Evolutionary conservation across 768 basidiomycete genomes (phyloP), one percentile per base, ranked within the genome.

Genomic region (Leccinellum albellum): DNA sequence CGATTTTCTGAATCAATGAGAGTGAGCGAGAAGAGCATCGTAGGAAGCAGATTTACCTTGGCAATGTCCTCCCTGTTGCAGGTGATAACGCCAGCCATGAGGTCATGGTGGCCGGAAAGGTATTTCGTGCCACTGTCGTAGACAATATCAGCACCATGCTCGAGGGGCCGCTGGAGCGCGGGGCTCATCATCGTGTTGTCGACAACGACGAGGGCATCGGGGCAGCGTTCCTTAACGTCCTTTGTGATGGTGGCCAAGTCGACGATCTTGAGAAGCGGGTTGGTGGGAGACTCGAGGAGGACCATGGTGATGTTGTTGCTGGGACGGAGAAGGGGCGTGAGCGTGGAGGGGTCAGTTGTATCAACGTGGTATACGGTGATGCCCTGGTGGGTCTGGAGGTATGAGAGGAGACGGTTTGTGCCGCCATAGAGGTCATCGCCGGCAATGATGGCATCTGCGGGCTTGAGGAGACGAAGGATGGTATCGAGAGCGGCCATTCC

Each of bases 141-240:
- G 9, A 98, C 95, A 54, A 99, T 85, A 70, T 99, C 97, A 49
- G 92, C 92, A 15, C 96, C 97, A 55, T 97, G 88, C 66, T 98
- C 94, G 35, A 98, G 82, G 12, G 97, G 97, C 56, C 95, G 78
- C 69, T 96, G 94, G 8, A 98, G 79, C 74, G 98, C 98, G 15
- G 97, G 96, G 68, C 94, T 97, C 96, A 98, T 98, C 97, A 98
- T 98, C 58, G 97, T 98, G 70, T 99, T 98, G 72, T 98, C 97
- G 21, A 94, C 93, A 35, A 95, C 89, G 53, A 95, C 76, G 63
- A 94, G 64, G 2, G 93, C 94, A 66, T 89, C 82, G 8, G 88
- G 87, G 17, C 88, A 88, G 50, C 81, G 81, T 65, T 88, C 84
- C 68, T 95, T 94, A 62, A 96, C 91, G 63, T 92, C 81, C 54